These are phyloP conservation scores for Beauveria bassiana DNA, from an alignment of 2,329 filamentous ascomycete species.

Conservation along the genomic window DNA sequence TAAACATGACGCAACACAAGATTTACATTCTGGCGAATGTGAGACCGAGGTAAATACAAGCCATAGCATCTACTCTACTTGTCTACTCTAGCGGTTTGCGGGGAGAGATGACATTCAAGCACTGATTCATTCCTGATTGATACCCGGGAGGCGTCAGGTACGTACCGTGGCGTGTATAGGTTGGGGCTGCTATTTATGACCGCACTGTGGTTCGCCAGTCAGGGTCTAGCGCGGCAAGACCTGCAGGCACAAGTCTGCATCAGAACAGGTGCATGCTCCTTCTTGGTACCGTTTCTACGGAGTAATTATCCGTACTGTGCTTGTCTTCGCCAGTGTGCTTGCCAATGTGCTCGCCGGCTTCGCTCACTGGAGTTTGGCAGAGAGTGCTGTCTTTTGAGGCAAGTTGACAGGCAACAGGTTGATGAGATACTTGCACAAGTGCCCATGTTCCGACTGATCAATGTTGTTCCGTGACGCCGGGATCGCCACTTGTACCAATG, in stretches of 20 bases:
- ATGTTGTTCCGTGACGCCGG: background rate
- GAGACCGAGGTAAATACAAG: no score
- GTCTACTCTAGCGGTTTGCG: background rate
- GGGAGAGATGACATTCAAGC: background rate
- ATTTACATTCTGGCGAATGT: no score
- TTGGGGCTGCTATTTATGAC: background rate
- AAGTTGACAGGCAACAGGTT: no score
- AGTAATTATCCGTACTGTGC: background rate
- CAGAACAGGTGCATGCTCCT: background rate
- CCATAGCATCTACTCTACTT: no score
- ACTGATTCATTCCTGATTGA: no score
- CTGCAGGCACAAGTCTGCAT: background rate
- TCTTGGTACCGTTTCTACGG: background rate
- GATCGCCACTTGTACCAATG: background rate
- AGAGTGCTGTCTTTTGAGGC: background rate
- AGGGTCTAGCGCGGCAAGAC: background rate
- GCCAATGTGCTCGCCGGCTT: background rate
- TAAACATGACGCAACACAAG: no score
- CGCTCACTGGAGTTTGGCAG: background rate
- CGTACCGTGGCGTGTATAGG: background rate
- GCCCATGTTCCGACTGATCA: background rate
- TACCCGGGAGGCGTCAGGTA: background rate
- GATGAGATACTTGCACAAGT: no score
- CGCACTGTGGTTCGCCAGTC: background rate
- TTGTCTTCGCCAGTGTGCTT: background rate